Base-by-base conservation (phyloP, 805 yeast species). In the Wickerhamiella hasegawae region DNA sequence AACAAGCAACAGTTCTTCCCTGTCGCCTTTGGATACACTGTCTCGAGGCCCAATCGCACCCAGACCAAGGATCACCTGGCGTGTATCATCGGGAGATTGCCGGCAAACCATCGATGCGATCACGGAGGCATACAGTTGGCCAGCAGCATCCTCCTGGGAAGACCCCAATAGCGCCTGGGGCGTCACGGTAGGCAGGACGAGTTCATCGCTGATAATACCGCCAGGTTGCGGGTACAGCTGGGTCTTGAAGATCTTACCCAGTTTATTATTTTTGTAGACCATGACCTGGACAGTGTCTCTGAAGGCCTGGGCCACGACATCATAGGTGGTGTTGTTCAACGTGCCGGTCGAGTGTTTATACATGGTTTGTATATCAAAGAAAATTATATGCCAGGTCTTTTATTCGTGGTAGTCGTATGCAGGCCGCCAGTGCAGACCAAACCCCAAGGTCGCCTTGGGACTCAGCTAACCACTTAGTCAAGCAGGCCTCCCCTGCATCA, bases 51-150 rank as follows among this genome's bases (percentile, higher is more conserved):
- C n/a, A n/a, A n/a, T n/a, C n/a, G n/a, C n/a, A n/a, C 57, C 58
- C 12, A 55, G 40, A 4, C 59, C 59, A 10, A 55, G 42, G 8
- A 55, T 43, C n/a, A 55, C 44, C 4, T 37, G 34, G 11, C 60
- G 36, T 10, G 38, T 22, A 32, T 55, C 60, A 11, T 50, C 51
- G 2, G 57, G 57, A 4, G 43, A 33, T 23, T 54, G 58, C 21
- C 49, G 41, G 5, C 49, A 44, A 4, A 55, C 43, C 34, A 53
- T 27, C 5, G 58, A 49, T 4, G 55, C 56, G 11, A 55, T 42
- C 35, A 45, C 44, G 18, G 49, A 40, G 5, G 59, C 53, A 27
- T 53, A 55, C 9, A 55, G 37, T 22, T 43, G 34, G 6, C 56
- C 57, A 1, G 39, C 37, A 1, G 46, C 40, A 31, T 52, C 58